Conservation (phyloP, 257 asterid species). For the Eustoma russellianum region DNA sequence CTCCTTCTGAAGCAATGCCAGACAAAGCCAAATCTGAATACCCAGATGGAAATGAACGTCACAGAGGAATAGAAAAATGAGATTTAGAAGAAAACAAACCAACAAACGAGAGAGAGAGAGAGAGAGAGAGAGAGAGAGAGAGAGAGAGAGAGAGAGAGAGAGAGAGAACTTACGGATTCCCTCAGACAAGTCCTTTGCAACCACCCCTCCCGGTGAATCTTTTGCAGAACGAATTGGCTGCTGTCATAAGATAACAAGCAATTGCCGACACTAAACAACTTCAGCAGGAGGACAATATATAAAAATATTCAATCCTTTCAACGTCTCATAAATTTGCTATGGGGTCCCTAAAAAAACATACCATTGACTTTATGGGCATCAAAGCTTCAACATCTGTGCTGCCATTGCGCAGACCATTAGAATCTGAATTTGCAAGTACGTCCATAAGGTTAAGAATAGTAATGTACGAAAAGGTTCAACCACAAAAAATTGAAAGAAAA, state of each 20-base stretch:
- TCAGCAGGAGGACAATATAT: neutral
- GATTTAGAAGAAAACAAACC: neutral
- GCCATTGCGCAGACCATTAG: constrained; percentile 24
- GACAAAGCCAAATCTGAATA: neutral
- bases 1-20: too few species aligned
- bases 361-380: constrained; percentile 24
- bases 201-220: constrained; percentile 26
- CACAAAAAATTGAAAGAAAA: too few species aligned
- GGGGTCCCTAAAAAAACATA: neutral
- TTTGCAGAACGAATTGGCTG: constrained; percentile 24
- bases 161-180: constrained; percentile 42
- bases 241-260: constrained; percentile 24
- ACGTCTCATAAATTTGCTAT: too few species aligned
- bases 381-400: constrained; percentile 40
- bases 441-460: neutral
- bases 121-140: too few species aligned
- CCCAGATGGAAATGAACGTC: neutral
- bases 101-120: too few species aligned
- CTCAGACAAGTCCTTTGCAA: constrained; percentile 26
- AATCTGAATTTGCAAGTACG: constrained; percentile 35
- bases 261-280: neutral
- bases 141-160: too few species aligned
- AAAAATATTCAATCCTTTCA: too few species aligned
- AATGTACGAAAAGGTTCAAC: too few species aligned
- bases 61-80: neutral